Evolutionary conservation across 768 basidiomycete genomes (phyloP).

Genomic region (Tephrocybe sp.): DNA sequence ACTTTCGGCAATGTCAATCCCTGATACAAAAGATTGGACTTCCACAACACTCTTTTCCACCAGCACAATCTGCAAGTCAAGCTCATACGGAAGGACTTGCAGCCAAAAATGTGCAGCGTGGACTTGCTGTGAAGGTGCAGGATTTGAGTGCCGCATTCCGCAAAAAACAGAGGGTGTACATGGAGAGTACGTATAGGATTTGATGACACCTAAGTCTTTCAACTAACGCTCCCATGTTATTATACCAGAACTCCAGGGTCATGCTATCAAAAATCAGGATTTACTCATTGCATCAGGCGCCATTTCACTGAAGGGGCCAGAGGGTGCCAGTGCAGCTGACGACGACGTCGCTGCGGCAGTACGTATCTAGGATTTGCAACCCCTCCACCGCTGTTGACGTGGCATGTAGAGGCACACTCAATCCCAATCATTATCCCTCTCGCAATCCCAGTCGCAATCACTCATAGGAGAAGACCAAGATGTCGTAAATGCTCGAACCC

Average conservation of each 20-base stretch:
- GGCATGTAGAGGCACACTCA: slow-evolving; percentile 27
- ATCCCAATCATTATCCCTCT: slow-evolving; percentile 35
- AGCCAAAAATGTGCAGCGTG: slow-evolving; percentile 93
- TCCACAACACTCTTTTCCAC: slow-evolving; percentile 65
- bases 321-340: slow-evolving; percentile 81
- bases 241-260: slow-evolving; percentile 78
- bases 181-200: slow-evolving; percentile 79
- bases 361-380: slow-evolving; percentile 35
- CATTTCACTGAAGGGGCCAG: slow-evolving; percentile 78
- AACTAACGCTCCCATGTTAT: not conserved
- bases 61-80: slow-evolving; percentile 39
- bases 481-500: slow-evolving; percentile 46
- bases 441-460: slow-evolving; percentile 36
- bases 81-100: slow-evolving; percentile 56
- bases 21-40: slow-evolving; percentile 78
- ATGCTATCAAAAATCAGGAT: slow-evolving; percentile 97
- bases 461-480: slow-evolving; percentile 38
- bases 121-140: slow-evolving; percentile 94
- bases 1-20: slow-evolving; percentile 61
- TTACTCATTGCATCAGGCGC: slow-evolving; percentile 85
- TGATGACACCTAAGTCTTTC: not conserved
- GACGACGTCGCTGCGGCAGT: slow-evolving; percentile 90
- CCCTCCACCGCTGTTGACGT: slow-evolving; percentile 9
- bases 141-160: slow-evolving; percentile 89
- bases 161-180: slow-evolving; percentile 97